Base-by-base conservation (phyloP, 2,329 filamentous ascomycete species). In the Colletotrichum liriopes region DNA sequence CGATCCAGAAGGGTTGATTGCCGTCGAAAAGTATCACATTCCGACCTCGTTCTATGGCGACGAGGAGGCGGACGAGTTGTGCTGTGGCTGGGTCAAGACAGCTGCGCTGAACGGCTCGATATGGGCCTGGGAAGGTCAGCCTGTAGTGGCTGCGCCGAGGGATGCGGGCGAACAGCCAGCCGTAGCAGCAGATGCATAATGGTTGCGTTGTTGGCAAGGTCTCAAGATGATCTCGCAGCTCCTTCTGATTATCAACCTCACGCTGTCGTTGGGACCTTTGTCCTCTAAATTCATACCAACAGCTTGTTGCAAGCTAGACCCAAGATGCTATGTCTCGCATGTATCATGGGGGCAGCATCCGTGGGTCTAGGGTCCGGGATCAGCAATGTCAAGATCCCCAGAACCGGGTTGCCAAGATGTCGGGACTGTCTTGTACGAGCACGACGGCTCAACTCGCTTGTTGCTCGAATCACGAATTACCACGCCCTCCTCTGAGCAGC, bases 31-130 rank as follows among this genome's bases (percentile, higher is more conserved):
- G 8, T 82, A 83, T 65, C 78, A 81, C 73, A 82, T 86, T 20
- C 83, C 83, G 29, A 78, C 78, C 18, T 77, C 80, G 8, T 84
- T 81, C 71, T 82, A 83, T 56, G 81, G 80, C 5, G 82, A 84
- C 66, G 82, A 84, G 74, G 77, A 77, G 52, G 74, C 76, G 1
- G 75, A 75, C 14, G 78, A 82, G 72, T 68, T 83, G 56, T 85
- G 85, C 65, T 82, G 83, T 66, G 72, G 78, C 4, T 85, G 82
- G 80, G 80, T 85, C n/a, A 83, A 78, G 73, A 78, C 79, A 14
- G 81, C 79, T 29, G 82, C 84, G 5, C 73, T 86, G 70, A 77
- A 80, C 49, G 85, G 84, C n/a, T 82, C 77, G 51, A 70, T 85
- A 16, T 85, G 82, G 82, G 72, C 77, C 39, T 83, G 81, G 79